These are phyloP conservation scores for Selenicereus undatus DNA, from an alignment of 148 eudicot species.

Conservation along the genomic window DNA sequence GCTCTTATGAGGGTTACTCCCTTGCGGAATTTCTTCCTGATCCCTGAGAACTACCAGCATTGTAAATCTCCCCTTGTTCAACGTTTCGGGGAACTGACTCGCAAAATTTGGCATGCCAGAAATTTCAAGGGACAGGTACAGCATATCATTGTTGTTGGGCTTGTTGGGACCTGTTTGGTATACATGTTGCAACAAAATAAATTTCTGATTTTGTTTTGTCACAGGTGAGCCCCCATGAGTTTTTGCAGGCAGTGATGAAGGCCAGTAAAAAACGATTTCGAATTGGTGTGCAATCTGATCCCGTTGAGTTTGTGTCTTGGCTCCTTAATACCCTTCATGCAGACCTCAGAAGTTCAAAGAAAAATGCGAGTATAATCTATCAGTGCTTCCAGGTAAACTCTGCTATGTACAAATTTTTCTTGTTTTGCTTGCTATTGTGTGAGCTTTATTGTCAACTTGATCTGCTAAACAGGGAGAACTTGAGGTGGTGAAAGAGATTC, in stretches of 20 bases:
- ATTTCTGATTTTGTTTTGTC: conserved; percentile 10
- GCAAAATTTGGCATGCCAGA: conserved; percentile 93
- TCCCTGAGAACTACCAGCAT: conserved; percentile 85
- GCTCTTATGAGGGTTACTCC: conserved; percentile 96
- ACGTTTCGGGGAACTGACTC: conserved; percentile 90
- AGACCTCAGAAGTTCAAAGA: conserved; percentile 67
- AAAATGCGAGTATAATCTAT: conserved; percentile 68
- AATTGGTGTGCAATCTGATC: conserved; percentile 89
- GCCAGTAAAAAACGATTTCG: conserved; percentile 82
- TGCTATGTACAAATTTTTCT: conserved; percentile 6
- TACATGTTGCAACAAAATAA: not conserved
- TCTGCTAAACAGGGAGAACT: conserved; percentile 66
- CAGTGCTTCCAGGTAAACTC: conserved; percentile 86
- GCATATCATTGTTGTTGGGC: conserved; percentile 13
- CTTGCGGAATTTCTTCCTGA: conserved; percentile 86
- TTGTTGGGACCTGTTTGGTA: not conserved
- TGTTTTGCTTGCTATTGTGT: not conserved
- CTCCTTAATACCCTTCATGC: conserved; percentile 78
- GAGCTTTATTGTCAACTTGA: conserved; percentile 11
- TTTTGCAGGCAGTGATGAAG: conserved; percentile 95
- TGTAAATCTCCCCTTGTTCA: conserved; percentile 84
- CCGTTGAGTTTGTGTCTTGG: conserved; percentile 97
- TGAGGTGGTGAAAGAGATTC: conserved; percentile 82
- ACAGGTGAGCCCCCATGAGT: conserved; percentile 99
- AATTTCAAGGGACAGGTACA: conserved; percentile 97